These are phyloP conservation scores for Coniferiporia weirii DNA, from an alignment of 1,284 basidiomycete species.

Conservation along the genomic window DNA sequence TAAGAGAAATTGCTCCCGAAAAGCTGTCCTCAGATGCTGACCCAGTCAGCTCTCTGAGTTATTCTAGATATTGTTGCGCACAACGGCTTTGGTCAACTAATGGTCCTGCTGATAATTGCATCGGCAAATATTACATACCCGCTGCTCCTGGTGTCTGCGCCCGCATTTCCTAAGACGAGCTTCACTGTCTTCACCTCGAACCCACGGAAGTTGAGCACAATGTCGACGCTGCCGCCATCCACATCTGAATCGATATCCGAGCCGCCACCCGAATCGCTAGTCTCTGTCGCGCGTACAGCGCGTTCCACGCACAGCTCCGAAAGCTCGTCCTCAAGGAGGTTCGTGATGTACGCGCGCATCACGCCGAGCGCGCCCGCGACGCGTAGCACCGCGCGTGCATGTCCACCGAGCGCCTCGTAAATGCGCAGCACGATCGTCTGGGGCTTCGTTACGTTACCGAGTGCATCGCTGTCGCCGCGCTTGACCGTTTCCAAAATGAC, in stretches of 20 bases:
- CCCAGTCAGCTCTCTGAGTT: neutral
- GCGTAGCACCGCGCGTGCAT: slow-evolving; percentile 60
- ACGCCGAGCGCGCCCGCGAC: slow-evolving; percentile 55
- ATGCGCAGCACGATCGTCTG: slow-evolving; percentile 74
- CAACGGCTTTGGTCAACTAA: neutral
- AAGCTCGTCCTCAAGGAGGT: slow-evolving; percentile 79
- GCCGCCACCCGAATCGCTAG: slow-evolving; percentile 18
- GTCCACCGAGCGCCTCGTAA: slow-evolving; percentile 90
- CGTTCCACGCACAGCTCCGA: slow-evolving; percentile 42
- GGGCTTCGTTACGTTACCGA: slow-evolving; percentile 34
- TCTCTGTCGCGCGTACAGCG: slow-evolving; percentile 23
- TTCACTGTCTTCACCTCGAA: slow-evolving; percentile 87
- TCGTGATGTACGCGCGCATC: slow-evolving; percentile 61
- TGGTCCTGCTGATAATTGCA: neutral
- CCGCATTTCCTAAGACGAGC: slow-evolving; percentile 38
- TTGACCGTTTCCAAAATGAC: slow-evolving; percentile 94
- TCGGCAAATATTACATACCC: neutral
- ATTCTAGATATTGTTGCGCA: neutral
- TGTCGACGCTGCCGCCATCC: neutral
- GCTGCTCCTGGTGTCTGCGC: neutral
- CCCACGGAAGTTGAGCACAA: slow-evolving; percentile 69
- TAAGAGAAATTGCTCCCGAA: too few species aligned
- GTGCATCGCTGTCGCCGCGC: slow-evolving; percentile 83
- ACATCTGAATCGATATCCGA: slow-evolving; percentile 16
- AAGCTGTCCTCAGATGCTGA: neutral